Conservation (phyloP, 2,329 filamentous ascomycete genomes). For the Amauroascus verrucosus region DNA sequence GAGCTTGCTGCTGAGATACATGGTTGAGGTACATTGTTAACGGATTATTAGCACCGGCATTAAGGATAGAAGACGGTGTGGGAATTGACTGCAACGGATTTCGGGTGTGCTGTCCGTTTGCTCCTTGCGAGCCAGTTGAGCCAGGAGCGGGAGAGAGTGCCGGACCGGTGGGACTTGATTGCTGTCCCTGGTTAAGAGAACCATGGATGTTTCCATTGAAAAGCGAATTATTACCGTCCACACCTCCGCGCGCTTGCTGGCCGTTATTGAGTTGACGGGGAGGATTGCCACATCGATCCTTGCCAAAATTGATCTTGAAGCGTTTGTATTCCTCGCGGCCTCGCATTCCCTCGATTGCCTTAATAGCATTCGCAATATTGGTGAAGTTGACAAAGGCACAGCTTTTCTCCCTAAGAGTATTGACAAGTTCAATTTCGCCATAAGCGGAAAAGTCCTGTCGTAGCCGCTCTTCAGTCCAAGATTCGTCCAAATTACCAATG, state of each 20-base stretch:
- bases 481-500: slow-evolving; percentile 92
- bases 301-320: slow-evolving; percentile 99
- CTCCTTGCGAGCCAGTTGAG: slow-evolving; percentile 38
- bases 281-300: slow-evolving; percentile 93
- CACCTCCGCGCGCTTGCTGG: slow-evolving; percentile 54
- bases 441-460: slow-evolving; percentile 95
- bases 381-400: slow-evolving; percentile 99
- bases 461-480: slow-evolving; percentile 91
- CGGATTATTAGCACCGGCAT: slow-evolving; percentile 70
- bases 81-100: slow-evolving; percentile 44
- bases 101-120: slow-evolving; percentile 49
- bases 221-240: slow-evolving; percentile 47
- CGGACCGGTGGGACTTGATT: slow-evolving; percentile 51
- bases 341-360: slow-evolving; percentile 92
- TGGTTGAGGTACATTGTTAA: slow-evolving; percentile 89
- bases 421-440: slow-evolving; percentile 95
- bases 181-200: slow-evolving; percentile 45
- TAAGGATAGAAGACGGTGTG: slow-evolving; percentile 64
- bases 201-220: slow-evolving; percentile 48
- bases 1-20: slow-evolving; percentile 48
- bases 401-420: slow-evolving; percentile 94
- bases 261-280: slow-evolving; percentile 70
- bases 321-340: slow-evolving; percentile 93
- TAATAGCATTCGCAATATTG: slow-evolving; percentile 99
- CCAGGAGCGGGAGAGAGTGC: slow-evolving; percentile 45